Conservation (phyloP, 2,329 filamentous ascomycete species). For the Alternaria sp. region DNA sequence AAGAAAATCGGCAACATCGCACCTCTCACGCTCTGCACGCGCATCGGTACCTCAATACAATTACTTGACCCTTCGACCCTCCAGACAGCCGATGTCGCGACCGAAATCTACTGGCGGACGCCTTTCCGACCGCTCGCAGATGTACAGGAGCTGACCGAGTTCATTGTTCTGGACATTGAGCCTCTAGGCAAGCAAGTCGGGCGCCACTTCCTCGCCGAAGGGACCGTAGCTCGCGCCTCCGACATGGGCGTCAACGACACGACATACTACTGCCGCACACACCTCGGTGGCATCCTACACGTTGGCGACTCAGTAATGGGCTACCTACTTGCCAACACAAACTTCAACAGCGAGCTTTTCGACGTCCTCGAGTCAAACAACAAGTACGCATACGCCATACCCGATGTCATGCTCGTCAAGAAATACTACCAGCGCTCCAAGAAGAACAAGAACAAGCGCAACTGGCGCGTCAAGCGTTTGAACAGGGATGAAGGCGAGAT, state of each 20-base stretch:
- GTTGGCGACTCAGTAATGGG: slow-evolving; percentile 92
- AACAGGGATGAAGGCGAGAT: slow-evolving; percentile 86
- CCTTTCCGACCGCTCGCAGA: slow-evolving; percentile 88
- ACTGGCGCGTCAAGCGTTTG: slow-evolving; percentile 97
- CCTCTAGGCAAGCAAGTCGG: slow-evolving; percentile 77
- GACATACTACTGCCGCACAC: slow-evolving; percentile 89
- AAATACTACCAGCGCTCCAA: slow-evolving; percentile 92
- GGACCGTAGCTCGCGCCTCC: slow-evolving; percentile 83
- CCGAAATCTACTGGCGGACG: slow-evolving; percentile 86
- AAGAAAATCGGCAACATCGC: slow-evolving; percentile 88
- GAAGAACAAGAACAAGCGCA: slow-evolving; percentile 69
- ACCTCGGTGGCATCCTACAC: slow-evolving; percentile 84
- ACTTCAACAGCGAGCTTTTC: slow-evolving; percentile 89
- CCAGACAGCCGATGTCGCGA: slow-evolving; percentile 85
- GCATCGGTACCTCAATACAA: slow-evolving; percentile 88
- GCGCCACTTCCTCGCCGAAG: slow-evolving; percentile 84
- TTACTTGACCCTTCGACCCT: slow-evolving; percentile 90
- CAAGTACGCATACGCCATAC: slow-evolving; percentile 78
- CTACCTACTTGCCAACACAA: slow-evolving; percentile 87
- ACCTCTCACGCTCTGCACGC: slow-evolving; percentile 84
- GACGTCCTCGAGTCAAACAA: slow-evolving; percentile 81
- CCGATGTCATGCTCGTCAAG: slow-evolving; percentile 95
- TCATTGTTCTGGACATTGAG: slow-evolving; percentile 94
- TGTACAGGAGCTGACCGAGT: slow-evolving; percentile 84
- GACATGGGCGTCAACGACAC: slow-evolving; percentile 87